phyloP scores from a whole-genome alignment of 768 basidiomycete genomes.

The Xanthoconium stramineum region DNA sequence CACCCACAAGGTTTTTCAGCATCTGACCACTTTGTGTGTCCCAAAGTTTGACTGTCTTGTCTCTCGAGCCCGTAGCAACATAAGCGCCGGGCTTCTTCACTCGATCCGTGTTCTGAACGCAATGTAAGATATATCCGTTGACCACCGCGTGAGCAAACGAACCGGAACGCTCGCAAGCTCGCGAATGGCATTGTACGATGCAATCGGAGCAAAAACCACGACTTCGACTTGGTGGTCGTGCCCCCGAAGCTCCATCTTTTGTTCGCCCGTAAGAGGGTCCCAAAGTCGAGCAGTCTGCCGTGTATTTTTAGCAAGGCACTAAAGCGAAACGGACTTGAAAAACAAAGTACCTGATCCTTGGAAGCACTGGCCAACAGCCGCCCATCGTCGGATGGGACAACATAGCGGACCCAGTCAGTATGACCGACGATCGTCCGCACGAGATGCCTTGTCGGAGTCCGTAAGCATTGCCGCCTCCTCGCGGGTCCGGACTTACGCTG shows the following conservation, averaged over 20 bases:
- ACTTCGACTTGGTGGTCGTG: constrained; percentile 87
- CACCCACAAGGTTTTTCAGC: constrained; percentile 65
- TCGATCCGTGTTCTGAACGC: constrained; percentile 46
- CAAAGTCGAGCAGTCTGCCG: constrained; percentile 72
- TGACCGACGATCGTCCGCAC: constrained; percentile 75
- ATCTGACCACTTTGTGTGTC: constrained; percentile 81
- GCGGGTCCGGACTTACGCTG: constrained; percentile 54
- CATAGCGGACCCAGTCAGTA: constrained; percentile 80
- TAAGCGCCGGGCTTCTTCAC: constrained; percentile 53
- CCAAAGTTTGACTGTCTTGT: constrained; percentile 92
- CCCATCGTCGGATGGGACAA: constrained; percentile 67
- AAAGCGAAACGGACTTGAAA: background rate
- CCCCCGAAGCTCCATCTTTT: constrained; percentile 79
- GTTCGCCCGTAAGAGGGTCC: constrained; percentile 70
- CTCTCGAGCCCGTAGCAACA: constrained; percentile 80
- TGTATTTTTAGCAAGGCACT: background rate
- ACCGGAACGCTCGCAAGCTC: constrained; percentile 75
- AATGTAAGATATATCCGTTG: constrained; percentile 1
- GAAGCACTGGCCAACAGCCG: constrained; percentile 75
- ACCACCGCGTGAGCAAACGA: constrained; percentile 31
- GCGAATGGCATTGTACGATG: constrained; percentile 72
- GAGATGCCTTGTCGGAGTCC: constrained; percentile 50
- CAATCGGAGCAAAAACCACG: constrained; percentile 74
- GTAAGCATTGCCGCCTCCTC: constrained; percentile 8
- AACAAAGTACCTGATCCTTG: constrained; percentile 71